These are phyloP conservation scores for Piper betle DNA, from an alignment of 164 flowering plant species.

Conservation along the genomic window DNA sequence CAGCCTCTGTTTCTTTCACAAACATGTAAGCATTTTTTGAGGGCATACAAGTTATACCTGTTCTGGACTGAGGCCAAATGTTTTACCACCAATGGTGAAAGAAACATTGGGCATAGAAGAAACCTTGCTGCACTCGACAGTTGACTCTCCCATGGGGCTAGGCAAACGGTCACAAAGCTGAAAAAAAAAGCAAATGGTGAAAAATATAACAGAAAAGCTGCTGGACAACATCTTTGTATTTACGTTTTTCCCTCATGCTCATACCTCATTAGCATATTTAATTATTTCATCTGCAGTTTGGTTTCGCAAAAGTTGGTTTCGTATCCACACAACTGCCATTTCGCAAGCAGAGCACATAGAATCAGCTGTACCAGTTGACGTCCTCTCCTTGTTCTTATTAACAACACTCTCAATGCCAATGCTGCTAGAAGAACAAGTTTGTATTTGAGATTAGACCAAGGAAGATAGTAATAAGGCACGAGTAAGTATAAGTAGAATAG, in stretches of 20 bases:
- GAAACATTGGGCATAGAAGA: conserved; percentile 61
- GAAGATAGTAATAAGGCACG: background rate
- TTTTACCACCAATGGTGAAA: conserved; percentile 60
- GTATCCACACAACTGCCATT: conserved; percentile 86
- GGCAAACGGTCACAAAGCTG: conserved; percentile 85
- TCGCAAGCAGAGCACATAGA: conserved; percentile 66
- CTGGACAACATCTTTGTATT: background rate
- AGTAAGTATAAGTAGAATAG: background rate
- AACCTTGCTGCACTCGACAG: conserved; percentile 47
- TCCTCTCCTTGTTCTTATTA: conserved; percentile 19
- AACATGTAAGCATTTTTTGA: background rate
- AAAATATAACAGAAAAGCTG: background rate
- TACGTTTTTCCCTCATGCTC: background rate
- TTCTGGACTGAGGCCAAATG: conserved; percentile 49
- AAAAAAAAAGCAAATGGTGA: background rate
- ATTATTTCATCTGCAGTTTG: conserved; percentile 44
- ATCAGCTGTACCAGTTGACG: conserved; percentile 25
- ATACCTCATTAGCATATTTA: conserved; percentile 50
- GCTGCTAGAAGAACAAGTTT: conserved; percentile 15
- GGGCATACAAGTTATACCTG: conserved; percentile 23
- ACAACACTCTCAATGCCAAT: conserved; percentile 69
- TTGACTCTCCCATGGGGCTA: conserved; percentile 81
- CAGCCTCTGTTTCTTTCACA: too few relatives aligned
- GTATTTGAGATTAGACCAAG: background rate
- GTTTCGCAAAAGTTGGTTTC: conserved; percentile 47